These are phyloP conservation scores for Yarrowia porcina DNA, from an alignment of 805 yeast species.

Conservation along the genomic window DNA sequence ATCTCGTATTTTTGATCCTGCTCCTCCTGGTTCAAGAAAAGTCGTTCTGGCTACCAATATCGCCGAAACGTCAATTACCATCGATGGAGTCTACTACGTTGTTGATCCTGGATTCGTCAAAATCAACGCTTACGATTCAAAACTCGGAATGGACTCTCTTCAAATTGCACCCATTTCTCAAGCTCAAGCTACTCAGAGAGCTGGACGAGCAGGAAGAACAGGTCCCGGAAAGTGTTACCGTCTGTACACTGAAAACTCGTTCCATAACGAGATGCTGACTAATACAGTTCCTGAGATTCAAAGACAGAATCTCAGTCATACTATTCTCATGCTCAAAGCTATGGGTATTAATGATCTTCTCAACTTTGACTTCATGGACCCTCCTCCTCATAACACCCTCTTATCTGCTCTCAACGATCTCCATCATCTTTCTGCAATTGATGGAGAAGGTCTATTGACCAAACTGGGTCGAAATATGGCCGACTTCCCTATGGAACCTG, in stretches of 20 bases:
- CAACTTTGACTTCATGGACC: slow-evolving; percentile 85
- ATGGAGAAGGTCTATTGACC: slow-evolving; percentile 74
- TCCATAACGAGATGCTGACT: slow-evolving; percentile 66
- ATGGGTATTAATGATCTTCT: slow-evolving; percentile 81
- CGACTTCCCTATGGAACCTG: slow-evolving; percentile 88
- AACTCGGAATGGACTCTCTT: slow-evolving; percentile 83
- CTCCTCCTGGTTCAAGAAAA: slow-evolving; percentile 75
- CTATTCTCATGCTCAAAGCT: slow-evolving; percentile 71
- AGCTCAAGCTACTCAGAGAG: slow-evolving; percentile 94
- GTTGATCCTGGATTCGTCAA: slow-evolving; percentile 95
- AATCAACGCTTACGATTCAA: slow-evolving; percentile 83
- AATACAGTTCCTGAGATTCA: slow-evolving; percentile 91
- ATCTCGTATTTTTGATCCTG: slow-evolving; percentile 75
- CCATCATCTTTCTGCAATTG: slow-evolving; percentile 85
- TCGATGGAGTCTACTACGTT: slow-evolving; percentile 92
- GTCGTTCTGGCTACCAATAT: slow-evolving; percentile 94
- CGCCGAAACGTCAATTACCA: slow-evolving; percentile 95
- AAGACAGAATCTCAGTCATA: slow-evolving; percentile 73
- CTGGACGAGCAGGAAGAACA: slow-evolving; percentile 98
- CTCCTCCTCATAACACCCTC: slow-evolving; percentile 72
- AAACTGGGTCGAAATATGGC: slow-evolving; percentile 80
- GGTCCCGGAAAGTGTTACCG: slow-evolving; percentile 96
- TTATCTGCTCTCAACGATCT: slow-evolving; percentile 73
- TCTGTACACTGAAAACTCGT: slow-evolving; percentile 80
- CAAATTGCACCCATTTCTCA: slow-evolving; percentile 84